These are phyloP conservation scores for Dictyostelium firmibasis DNA, from an alignment of 78 protist species.

Conservation along the genomic window DNA sequence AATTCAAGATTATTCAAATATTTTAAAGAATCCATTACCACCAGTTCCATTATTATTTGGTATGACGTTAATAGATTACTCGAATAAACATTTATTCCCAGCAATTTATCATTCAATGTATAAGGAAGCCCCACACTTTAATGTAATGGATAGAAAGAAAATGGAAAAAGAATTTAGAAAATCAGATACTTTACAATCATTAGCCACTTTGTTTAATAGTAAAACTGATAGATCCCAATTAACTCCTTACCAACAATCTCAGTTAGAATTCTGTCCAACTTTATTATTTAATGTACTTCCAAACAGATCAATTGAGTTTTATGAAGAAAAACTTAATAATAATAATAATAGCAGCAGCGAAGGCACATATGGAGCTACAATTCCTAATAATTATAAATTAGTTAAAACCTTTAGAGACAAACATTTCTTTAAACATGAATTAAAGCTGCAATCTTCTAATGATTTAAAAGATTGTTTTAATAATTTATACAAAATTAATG, in stretches of 20 bases:
- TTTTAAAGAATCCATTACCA: background rate
- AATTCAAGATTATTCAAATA: background rate
- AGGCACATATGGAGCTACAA: background rate
- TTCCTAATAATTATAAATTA: background rate
- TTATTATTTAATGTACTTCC: background rate
- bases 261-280: background rate
- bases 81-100: slow-evolving; percentile 22
- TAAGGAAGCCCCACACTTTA: background rate
- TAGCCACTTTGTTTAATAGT: background rate
- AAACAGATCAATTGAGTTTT: background rate
- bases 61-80: background rate
- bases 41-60: background rate
- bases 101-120: background rate
- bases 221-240: background rate
- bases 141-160: background rate
- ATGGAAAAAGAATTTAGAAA: background rate
- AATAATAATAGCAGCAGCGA: background rate
- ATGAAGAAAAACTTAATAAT: slow-evolving; percentile 2
- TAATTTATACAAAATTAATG: background rate
- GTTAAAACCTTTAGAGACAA: background rate
- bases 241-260: background rate
- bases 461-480: background rate
- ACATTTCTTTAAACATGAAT: background rate
- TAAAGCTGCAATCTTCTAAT: background rate
- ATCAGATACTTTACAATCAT: background rate